A percentile compares a stretch with the other conserved stretches of the same genome.
These are phyloP conservation scores for Combretum micranthum DNA, from an alignment of 345 rosid genomes.

Conservation along the genomic window DNA sequence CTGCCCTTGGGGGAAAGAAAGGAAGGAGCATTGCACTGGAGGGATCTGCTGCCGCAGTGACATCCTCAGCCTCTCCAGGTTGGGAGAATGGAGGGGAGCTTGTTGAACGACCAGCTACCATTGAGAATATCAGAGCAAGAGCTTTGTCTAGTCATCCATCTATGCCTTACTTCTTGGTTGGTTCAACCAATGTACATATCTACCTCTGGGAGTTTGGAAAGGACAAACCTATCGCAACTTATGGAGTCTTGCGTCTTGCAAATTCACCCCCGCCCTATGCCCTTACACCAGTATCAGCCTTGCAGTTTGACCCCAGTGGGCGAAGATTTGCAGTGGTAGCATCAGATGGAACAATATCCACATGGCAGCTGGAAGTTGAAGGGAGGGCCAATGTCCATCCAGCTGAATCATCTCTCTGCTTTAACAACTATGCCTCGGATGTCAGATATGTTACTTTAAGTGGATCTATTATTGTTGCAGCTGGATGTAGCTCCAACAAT, in stretches of 20 bases:
- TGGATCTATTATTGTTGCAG: slow-evolving; percentile 80
- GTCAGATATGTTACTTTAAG: slow-evolving; percentile 74
- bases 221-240: slow-evolving; percentile 79
- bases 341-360: slow-evolving; percentile 83
- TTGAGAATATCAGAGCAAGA: slow-evolving; percentile 59
- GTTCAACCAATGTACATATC: slow-evolving; percentile 83
- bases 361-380: slow-evolving; percentile 93
- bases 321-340: slow-evolving; percentile 88
- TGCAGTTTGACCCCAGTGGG: slow-evolving; percentile 80
- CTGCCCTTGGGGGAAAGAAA: slow-evolving; percentile 66
- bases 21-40: slow-evolving; percentile 76
- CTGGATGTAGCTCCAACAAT: slow-evolving; percentile 75
- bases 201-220: slow-evolving; percentile 93
- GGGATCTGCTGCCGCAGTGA: slow-evolving; percentile 55
- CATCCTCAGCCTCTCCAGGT: slow-evolving; percentile 47
- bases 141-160: slow-evolving; percentile 89
- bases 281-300: slow-evolving; percentile 74
- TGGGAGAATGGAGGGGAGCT: slow-evolving; percentile 73
- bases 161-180: slow-evolving; percentile 86
- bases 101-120: slow-evolving; percentile 65
- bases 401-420: slow-evolving; percentile 87
- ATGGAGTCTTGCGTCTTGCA: slow-evolving; percentile 85
- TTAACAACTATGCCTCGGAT: slow-evolving; percentile 75
- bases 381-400: slow-evolving; percentile 80
- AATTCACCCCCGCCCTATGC: slow-evolving; percentile 86